Conservation (phyloP, 2,329 filamentous ascomycete genomes). For the Cucurbitaria berberidis region DNA sequence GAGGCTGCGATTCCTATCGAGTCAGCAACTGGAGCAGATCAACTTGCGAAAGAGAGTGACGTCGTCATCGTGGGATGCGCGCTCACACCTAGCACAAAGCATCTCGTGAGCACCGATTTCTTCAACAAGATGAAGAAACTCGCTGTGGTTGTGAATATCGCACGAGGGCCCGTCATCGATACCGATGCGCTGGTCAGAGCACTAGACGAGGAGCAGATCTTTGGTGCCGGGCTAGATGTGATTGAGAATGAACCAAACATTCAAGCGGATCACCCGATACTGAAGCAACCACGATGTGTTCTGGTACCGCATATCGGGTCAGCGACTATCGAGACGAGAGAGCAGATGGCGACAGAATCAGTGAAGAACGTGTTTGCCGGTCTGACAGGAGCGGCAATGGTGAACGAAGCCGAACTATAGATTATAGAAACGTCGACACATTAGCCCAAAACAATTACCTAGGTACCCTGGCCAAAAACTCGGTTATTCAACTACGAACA, state of each 20-base stretch:
- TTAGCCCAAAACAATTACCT: background rate
- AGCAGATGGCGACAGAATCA: constrained; percentile 64
- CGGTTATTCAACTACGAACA: too few relatives aligned
- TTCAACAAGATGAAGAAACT: constrained; percentile 60
- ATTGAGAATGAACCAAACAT: constrained; percentile 62
- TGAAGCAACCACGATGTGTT: constrained; percentile 58
- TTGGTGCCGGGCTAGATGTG: constrained; percentile 62
- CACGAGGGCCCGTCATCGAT: constrained; percentile 62
- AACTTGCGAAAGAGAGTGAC: constrained; percentile 40
- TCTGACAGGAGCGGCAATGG: constrained; percentile 30
- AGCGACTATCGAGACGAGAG: constrained; percentile 62
- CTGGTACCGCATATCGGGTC: constrained; percentile 66
- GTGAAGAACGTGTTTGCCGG: constrained; percentile 59
- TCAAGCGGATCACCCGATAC: constrained; percentile 53
- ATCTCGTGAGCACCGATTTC: constrained; percentile 35
- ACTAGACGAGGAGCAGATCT: constrained; percentile 58
- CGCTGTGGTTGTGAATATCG: constrained; percentile 63
- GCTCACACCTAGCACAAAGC: constrained; percentile 34
- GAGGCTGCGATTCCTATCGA: constrained; percentile 25
- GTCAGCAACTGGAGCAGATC: constrained; percentile 22
- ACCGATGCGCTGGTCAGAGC: constrained; percentile 60
- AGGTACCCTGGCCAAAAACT: too few relatives aligned
- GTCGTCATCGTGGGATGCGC: constrained; percentile 39
- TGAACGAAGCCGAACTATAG: constrained; percentile 37
- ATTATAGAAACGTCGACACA: background rate